Conservation (phyloP, 257 asterid genomes). For the Nemophila menziesii region DNA sequence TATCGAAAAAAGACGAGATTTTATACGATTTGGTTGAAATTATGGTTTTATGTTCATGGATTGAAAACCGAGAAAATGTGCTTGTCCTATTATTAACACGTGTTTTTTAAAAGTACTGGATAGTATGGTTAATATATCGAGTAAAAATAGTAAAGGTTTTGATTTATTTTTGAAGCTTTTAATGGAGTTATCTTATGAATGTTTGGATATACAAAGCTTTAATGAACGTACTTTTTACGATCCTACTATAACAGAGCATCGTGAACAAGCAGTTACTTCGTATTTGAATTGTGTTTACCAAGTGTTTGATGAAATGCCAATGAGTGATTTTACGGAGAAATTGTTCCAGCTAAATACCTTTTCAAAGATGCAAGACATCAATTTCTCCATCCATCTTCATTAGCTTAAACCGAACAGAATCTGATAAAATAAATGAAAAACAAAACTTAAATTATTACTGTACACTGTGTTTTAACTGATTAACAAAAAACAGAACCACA, state of each 20-base stretch:
- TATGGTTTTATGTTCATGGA: slow-evolving; percentile 54
- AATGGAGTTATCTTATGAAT: slow-evolving; percentile 60
- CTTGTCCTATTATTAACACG: slow-evolving; percentile 65
- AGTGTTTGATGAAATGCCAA: no score
- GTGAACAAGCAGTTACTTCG: slow-evolving; percentile 78
- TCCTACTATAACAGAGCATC: slow-evolving; percentile 72
- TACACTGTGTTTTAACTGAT: no score
- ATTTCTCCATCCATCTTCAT: no score
- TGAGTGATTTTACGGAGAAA: no score
- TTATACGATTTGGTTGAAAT: slow-evolving; percentile 44
- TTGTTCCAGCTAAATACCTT: no score
- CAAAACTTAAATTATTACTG: no score
- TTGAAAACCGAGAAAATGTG: slow-evolving; percentile 52
- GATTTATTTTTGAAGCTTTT: slow-evolving; percentile 54
- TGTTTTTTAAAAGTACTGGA: slow-evolving; percentile 52
- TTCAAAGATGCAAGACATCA: no score
- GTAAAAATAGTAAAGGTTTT: slow-evolving; percentile 35
- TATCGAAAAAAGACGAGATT: slow-evolving; percentile 44
- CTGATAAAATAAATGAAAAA: no score
- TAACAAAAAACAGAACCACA: no score
- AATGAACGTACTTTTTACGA: slow-evolving; percentile 39
- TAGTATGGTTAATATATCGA: slow-evolving; percentile 69
- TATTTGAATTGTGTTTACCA: slow-evolving; percentile 80
- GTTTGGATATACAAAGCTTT: slow-evolving; percentile 44
- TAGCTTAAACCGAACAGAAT: no score